Percentiles rank a stretch among this genome's conserved stretches.
These are phyloP conservation scores for Alloascoidea africana DNA, from an alignment of 805 yeast species.

Conservation along the genomic window DNA sequence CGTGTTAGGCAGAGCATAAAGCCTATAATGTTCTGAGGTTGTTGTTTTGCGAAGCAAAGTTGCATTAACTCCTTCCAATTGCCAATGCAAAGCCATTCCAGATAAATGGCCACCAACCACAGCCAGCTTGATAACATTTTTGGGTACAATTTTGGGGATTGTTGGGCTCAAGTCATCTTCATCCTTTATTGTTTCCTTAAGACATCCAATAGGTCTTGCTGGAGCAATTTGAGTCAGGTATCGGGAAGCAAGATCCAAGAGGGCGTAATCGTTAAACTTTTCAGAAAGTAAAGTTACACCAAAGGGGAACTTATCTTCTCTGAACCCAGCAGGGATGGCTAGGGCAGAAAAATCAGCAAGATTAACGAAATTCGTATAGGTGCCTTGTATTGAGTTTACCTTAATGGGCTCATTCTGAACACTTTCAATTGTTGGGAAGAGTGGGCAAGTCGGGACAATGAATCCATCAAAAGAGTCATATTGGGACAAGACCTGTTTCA, in stretches of 20 bases:
- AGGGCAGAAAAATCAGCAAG: slow-evolving; percentile 86
- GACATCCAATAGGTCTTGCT: slow-evolving; percentile 45
- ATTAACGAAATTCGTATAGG: slow-evolving; percentile 96
- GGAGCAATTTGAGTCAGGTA: slow-evolving; percentile 34
- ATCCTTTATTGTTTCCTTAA: slow-evolving; percentile 20
- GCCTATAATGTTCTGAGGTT: slow-evolving; percentile 56
- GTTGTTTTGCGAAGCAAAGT: slow-evolving; percentile 45
- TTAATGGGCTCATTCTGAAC: slow-evolving; percentile 64
- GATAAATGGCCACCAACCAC: slow-evolving; percentile 94
- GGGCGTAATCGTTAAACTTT: slow-evolving; percentile 79
- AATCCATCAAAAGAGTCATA: slow-evolving; percentile 56
- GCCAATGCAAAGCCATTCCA: slow-evolving; percentile 91
- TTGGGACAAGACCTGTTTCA: slow-evolving; percentile 43
- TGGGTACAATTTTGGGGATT: slow-evolving; percentile 28
- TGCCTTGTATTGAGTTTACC: slow-evolving; percentile 85
- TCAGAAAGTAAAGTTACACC: slow-evolving; percentile 79
- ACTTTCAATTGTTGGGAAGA: slow-evolving; percentile 70
- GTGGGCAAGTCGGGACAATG: slow-evolving; percentile 87
- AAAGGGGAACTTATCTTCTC: slow-evolving; percentile 75
- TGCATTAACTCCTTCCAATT: slow-evolving; percentile 73
- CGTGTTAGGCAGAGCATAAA: slow-evolving; percentile 68
- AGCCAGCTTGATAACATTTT: slow-evolving; percentile 49
- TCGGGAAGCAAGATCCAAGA: slow-evolving; percentile 67
- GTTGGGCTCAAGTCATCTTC: slow-evolving; percentile 29
- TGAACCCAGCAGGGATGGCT: slow-evolving; percentile 84